Base-by-base conservation (phyloP, 1,284 basidiomycete genomes). In the Polyporus tsugae region DNA sequence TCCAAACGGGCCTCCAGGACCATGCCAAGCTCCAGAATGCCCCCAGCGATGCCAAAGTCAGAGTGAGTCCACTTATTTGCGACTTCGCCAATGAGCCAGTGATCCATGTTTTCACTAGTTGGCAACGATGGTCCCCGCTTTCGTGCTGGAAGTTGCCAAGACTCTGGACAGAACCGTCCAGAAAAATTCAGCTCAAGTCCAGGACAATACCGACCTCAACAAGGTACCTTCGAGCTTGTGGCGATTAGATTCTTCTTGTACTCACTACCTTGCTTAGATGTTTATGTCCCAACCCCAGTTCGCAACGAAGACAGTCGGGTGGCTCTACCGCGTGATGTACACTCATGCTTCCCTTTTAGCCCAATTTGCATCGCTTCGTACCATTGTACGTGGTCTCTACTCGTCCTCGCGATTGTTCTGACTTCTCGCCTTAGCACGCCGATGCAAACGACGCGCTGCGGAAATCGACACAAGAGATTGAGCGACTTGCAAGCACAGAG, bases 1-100 rank as follows among this genome's bases (percentile, higher is more conserved):
- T 4, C 22, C 36, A 38, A 17, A 63, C 58, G 5, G 63, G 62
- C 0, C 42, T 68, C 7, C 52, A 70, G 19, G 71, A 72, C 42
- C 63, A 33, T 22, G 66, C 57, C 0, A 62, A 63, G 15, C 46
- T 72, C 5, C 71, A 66, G 49, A 17, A 42, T 29, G 29, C 46
- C 9, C 33, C 11, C 29, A 25, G 33, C 4, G 49, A 60, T 15
- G 52, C 53, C 1, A 22, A 42, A 1, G 4, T 65, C 9, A 44
- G 36, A 25, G 71, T 68, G 11, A 33, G 62, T 59, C 17, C 22
- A 2, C 22, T 22, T 4, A 2, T 11, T 25, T 25, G 6, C 6
- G n/a, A 6, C 19, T 15, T 59, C 25, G 22, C 13, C n/a, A 22
- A 41, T 6, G 4, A 41, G 29, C 15, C 29, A 10, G 17, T 3